Conservation (phyloP, 2,329 filamentous ascomycete genomes). For the Penicillium sp. region DNA sequence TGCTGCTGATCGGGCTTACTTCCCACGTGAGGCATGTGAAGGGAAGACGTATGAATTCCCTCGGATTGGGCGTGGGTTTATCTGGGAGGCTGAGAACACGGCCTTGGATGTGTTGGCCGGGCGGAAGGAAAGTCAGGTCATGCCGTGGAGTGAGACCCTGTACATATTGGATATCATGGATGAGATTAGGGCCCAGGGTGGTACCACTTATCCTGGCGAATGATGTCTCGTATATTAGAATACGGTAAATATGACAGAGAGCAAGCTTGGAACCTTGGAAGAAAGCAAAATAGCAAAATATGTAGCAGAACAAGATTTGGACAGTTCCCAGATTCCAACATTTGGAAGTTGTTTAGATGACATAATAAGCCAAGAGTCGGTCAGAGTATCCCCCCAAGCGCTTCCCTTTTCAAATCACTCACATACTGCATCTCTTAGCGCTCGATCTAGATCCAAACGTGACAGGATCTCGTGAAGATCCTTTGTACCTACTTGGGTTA, state of each 20-base stretch:
- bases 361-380: not conserved
- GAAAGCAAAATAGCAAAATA: no score
- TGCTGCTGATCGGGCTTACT: not conserved
- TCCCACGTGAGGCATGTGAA: not conserved
- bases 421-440: not conserved
- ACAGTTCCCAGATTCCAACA: not conserved
- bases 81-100: not conserved
- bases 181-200: not conserved
- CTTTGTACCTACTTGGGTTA: not conserved
- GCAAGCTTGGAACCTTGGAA: not conserved
- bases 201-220: not conserved
- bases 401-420: not conserved
- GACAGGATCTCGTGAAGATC: not conserved
- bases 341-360: not conserved
- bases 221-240: not conserved
- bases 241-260: no score
- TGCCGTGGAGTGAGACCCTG: not conserved
- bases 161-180: constrained; percentile 2
- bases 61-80: not conserved
- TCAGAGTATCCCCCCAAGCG: not conserved
- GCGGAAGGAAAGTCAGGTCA: not conserved
- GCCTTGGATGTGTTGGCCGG: not conserved
- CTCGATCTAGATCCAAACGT: not conserved
- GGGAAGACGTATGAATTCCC: constrained; percentile 1
- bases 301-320: no score